Conservation (phyloP, 495 filamentous ascomycete genomes). For the Pyronema domesticum region DNA sequence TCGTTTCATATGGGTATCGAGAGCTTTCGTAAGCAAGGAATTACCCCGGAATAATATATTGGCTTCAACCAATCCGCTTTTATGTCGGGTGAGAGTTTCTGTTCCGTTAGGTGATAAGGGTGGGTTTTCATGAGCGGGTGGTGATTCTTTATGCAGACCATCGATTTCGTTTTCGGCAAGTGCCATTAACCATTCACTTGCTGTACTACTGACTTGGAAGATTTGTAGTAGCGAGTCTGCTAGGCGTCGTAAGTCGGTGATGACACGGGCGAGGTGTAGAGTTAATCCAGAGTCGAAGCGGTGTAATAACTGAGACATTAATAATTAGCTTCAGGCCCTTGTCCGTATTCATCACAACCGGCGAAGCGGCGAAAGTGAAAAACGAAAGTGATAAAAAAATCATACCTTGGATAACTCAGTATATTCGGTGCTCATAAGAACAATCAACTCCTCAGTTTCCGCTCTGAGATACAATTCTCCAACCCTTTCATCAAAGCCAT, state of each 20-base stretch:
- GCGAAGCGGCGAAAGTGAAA: not conserved
- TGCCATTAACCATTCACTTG: constrained; percentile 78
- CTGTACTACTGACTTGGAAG: constrained; percentile 82
- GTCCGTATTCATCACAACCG: not conserved
- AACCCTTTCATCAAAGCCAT: constrained; percentile 39
- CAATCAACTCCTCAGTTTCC: constrained; percentile 68
- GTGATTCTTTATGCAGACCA: constrained; percentile 61
- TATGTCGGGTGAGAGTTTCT: constrained; percentile 27
- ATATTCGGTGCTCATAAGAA: constrained; percentile 75
- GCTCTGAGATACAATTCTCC: constrained; percentile 79
- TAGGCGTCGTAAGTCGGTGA: constrained; percentile 63
- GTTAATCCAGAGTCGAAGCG: constrained; percentile 69
- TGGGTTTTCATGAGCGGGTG: constrained; percentile 25
- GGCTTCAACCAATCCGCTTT: constrained; percentile 44
- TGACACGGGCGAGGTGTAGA: constrained; percentile 58
- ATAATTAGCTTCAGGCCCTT: constrained; percentile 1
- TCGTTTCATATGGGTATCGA: constrained; percentile 90
- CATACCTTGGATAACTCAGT: constrained; percentile 50
- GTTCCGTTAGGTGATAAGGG: constrained; percentile 20
- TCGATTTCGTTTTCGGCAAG: constrained; percentile 96
- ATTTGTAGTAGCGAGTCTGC: constrained; percentile 82
- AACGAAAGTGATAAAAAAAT: not conserved
- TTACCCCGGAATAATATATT: constrained; percentile 94
- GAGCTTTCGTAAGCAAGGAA: constrained; percentile 77
- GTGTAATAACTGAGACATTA: constrained; percentile 43